phyloP scores from a whole-genome alignment of 805 yeast genomes.

The Schizosaccharomyces lindneri region DNA sequence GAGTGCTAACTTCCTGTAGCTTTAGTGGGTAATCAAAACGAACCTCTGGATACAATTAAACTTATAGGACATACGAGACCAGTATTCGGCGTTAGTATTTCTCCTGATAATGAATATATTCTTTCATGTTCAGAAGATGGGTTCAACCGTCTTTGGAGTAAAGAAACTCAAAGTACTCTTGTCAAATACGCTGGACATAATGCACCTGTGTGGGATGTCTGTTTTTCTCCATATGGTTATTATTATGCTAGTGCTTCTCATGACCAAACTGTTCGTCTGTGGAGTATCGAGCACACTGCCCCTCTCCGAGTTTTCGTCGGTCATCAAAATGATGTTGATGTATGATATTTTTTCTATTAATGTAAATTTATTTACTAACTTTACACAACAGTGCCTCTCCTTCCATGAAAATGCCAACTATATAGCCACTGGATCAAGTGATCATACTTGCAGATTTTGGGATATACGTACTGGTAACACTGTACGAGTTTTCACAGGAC shows the following conservation, averaged over 20 bases:
- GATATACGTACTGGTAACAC: slow-evolving; percentile 71
- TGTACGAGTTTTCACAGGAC: slow-evolving; percentile 80
- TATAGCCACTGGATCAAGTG: slow-evolving; percentile 83
- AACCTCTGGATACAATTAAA: slow-evolving; percentile 12
- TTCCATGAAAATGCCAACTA: slow-evolving; percentile 94
- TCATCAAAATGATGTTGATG: slow-evolving; percentile 85
- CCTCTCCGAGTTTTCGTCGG: slow-evolving; percentile 94
- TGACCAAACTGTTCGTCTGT: slow-evolving; percentile 87
- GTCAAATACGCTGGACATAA: slow-evolving; percentile 92
- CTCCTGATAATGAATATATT: slow-evolving; percentile 68
- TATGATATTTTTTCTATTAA: slow-evolving; percentile 11
- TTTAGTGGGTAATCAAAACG: not conserved
- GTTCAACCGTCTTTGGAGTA: slow-evolving; percentile 78
- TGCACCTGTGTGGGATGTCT: slow-evolving; percentile 93
- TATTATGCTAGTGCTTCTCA: slow-evolving; percentile 95
- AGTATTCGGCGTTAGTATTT: slow-evolving; percentile 68
- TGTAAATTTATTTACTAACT: not conserved
- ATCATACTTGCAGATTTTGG: slow-evolving; percentile 95
- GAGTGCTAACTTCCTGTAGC: not conserved
- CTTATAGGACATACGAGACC: slow-evolving; percentile 85
- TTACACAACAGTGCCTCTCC: slow-evolving; percentile 21
- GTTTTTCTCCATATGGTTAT: slow-evolving; percentile 83
- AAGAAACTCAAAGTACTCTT: slow-evolving; percentile 67
- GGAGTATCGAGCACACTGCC: slow-evolving; percentile 96
- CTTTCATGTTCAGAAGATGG: slow-evolving; percentile 74